A percentile compares a stretch with the other conserved stretches of the same genome.
phyloP scores from a whole-genome alignment of 495 filamentous ascomycete genomes.

The Hypoxylon fuscum region DNA sequence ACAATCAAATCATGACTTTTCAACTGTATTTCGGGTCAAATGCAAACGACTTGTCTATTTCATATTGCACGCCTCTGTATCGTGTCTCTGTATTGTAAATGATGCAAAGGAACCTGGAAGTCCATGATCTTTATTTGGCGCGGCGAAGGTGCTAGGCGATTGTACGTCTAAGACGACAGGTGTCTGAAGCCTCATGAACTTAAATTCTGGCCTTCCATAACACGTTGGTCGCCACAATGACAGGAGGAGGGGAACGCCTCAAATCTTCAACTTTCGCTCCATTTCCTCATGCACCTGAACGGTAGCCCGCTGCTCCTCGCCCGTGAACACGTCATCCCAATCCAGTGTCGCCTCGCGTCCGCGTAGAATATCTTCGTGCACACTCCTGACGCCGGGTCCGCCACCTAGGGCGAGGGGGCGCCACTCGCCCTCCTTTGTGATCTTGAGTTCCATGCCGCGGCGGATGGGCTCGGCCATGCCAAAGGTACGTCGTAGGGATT shows the following conservation, averaged over 20 bases:
- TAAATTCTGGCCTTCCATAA: too few species aligned
- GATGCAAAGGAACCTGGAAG: too few species aligned
- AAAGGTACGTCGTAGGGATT: constrained; percentile 81
- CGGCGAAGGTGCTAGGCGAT: too few species aligned
- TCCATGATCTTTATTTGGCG: too few species aligned
- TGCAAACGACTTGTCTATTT: constrained; percentile 7
- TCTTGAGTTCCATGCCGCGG: constrained; percentile 94
- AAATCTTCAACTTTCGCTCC: constrained; percentile 80
- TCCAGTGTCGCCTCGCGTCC: constrained; percentile 43
- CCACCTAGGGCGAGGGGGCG: constrained; percentile 57
- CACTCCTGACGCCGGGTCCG: constrained; percentile 14
- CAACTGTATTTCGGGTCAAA: background rate
- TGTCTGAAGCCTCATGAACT: too few species aligned
- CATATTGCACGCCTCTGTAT: background rate
- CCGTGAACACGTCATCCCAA: constrained; percentile 69
- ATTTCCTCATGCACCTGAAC: constrained; percentile 89
- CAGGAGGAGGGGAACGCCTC: background rate
- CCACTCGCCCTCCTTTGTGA: constrained; percentile 67
- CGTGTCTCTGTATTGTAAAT: background rate
- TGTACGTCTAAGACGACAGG: background rate
- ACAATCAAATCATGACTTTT: background rate
- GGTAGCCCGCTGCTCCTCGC: constrained; percentile 72
- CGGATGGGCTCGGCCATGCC: constrained; percentile 94
- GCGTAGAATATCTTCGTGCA: constrained; percentile 61
- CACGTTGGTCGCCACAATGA: background rate